Evolutionary conservation across 768 basidiomycete species (phyloP).

Genomic region (Rhodotorula graminis): DNA sequence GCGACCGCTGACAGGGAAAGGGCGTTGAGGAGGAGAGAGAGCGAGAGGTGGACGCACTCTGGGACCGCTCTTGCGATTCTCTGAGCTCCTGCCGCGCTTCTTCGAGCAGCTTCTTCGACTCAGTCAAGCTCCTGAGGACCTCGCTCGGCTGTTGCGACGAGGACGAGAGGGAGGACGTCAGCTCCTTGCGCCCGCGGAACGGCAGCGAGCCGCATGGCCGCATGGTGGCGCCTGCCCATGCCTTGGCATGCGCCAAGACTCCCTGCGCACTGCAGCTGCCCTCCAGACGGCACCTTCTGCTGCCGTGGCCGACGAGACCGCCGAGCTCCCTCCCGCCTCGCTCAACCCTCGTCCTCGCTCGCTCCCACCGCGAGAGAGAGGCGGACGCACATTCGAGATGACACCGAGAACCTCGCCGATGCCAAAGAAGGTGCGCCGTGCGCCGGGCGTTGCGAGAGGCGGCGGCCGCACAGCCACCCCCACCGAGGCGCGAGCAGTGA

Average conservation of each 20-base stretch:
- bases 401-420: conserved; percentile 73
- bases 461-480: neutral
- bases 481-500: neutral
- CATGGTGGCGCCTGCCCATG: no score
- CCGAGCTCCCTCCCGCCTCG: no score
- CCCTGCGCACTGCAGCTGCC: no score
- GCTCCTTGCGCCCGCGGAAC: neutral
- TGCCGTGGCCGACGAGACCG: no score
- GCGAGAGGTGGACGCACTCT: conserved; percentile 47
- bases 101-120: conserved; percentile 68
- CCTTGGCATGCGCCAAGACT: no score
- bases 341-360: neutral
- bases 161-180: neutral
- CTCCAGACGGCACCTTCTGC: no score
- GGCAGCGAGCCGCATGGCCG: no score
- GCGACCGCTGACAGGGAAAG: neutral
- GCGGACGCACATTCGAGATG: conserved; percentile 61
- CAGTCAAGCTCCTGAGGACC: conserved; percentile 71
- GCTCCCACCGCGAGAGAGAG: conserved; percentile 3
- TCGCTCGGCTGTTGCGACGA: conserved; percentile 60
- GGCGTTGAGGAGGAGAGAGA: no score
- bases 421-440: conserved; percentile 60
- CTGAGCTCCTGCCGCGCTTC: conserved; percentile 70
- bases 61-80: conserved; percentile 61
- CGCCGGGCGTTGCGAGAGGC: neutral